Evolutionary conservation across 2,329 filamentous ascomycete species (phyloP), one percentile per base, ranked within the genome.

Genomic region (Diaporthe longicolla): DNA sequence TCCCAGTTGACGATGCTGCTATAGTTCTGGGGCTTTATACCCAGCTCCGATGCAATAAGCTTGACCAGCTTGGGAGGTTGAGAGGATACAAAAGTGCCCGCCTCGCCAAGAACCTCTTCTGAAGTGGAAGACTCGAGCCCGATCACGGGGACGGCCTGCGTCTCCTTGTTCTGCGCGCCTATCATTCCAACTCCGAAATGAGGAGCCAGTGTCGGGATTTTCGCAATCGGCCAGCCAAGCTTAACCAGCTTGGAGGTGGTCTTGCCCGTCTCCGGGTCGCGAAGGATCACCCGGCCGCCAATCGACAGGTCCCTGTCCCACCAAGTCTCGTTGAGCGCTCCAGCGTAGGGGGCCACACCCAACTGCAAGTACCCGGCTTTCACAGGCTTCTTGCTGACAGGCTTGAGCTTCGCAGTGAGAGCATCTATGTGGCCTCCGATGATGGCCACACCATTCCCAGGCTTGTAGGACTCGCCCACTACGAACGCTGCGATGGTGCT

Each of bases 241-340:
- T 97, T 97, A 76, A 98, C 95, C 59, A 98, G 88, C 85, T 92
- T 94, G 40, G 90, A 92, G 29, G 89, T 87, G 48, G 97, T 94
- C 88, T 96, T 97, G 77, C 93, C 93, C 3, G 90, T 90, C 63
- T 87, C 84, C 6, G 88, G 82, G 78, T 98, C 92, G 76, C 92
- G 93, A 59, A 98, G 92, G 65, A 98, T 87, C 5, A 98, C 96
- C 58, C 95, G 89, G 52, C 97, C 97, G 77, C 95, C 97, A 78
- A 98, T 93, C 77, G 94, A 93, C 69, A 99, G 89, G 82, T 99
- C 97, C 50, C 97, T 91, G 83, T 98, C 97, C 96, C 95, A 98
- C 97, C 97, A 98, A 0, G 97, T 98, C 76, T 88, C 87, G 81
- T 95, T 97, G 76, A 98, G 85, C 1, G 88, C 95, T 68, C 97